Conservation (phyloP, 176 grass and related monocot species). For the Chrysopogon serrulatus region DNA sequence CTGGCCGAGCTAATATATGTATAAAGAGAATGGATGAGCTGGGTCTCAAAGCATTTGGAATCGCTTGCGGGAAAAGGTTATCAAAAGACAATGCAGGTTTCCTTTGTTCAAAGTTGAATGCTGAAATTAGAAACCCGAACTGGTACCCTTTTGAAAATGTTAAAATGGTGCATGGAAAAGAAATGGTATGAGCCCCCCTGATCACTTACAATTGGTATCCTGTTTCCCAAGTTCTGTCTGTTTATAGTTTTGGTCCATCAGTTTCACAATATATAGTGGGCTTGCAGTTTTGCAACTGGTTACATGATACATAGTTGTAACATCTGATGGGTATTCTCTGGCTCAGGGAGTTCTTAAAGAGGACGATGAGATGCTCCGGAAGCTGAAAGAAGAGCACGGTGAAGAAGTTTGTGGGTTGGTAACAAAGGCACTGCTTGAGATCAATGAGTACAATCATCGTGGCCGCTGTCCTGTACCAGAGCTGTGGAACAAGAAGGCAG, state of each 20-base stretch:
- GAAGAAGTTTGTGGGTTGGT: no score
- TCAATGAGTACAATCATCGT: no score
- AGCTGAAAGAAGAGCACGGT: no score
- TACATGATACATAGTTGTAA: not conserved
- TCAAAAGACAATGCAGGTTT: constrained; percentile 3
- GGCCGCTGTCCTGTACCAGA: no score
- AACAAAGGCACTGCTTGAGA: no score
- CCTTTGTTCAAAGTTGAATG: constrained; percentile 48
- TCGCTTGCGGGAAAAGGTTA: constrained; percentile 33
- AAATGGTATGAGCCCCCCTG: constrained; percentile 11
- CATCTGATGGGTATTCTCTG: no score
- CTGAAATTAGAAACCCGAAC: constrained; percentile 38
- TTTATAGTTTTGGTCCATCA: not conserved
- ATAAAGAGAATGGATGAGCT: constrained; percentile 66
- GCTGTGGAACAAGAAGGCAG: no score
- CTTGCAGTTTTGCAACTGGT: not conserved
- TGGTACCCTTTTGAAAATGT: constrained; percentile 73
- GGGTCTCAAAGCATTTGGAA: constrained; percentile 43
- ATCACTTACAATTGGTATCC: not conserved
- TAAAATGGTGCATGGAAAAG: constrained; percentile 22
- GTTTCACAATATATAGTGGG: no score
- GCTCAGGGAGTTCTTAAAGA: no score
- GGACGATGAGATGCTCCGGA: no score
- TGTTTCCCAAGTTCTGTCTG: not conserved
- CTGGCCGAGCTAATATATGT: constrained; percentile 1